phyloP scores from a whole-genome alignment of 805 yeast genomes.

The Saccharomycopsis olivae region DNA sequence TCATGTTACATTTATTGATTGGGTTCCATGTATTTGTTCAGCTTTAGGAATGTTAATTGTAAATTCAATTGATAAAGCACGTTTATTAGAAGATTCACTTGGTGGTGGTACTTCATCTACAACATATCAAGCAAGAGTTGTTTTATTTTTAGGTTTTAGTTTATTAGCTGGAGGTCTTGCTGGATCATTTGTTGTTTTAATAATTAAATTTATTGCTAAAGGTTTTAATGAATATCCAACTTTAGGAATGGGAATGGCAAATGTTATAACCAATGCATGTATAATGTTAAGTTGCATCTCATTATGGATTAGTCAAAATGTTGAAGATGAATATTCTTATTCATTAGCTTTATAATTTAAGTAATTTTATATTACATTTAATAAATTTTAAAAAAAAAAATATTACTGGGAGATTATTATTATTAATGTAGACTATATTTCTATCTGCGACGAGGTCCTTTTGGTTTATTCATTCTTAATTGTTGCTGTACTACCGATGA shows the following conservation, averaged over 20 bases:
- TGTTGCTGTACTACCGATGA: conserved; percentile 12
- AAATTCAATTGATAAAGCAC: conserved; percentile 35
- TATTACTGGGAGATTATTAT: too few relatives aligned
- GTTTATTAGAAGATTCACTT: conserved; percentile 27
- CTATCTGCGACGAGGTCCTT: conserved; percentile 17
- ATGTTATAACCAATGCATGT: conserved; percentile 67
- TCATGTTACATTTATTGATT: conserved; percentile 85
- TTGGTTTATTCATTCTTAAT: conserved; percentile 14
- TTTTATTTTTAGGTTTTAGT: conserved; percentile 86
- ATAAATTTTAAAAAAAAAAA: too few relatives aligned
- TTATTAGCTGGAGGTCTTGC: conserved; percentile 89
- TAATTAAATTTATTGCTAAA: conserved; percentile 72
- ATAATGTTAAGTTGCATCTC: conserved; percentile 83
- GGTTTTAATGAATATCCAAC: conserved; percentile 73
- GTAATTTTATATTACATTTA: too few relatives aligned
- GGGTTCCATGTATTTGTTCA: conserved; percentile 90
- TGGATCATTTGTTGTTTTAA: conserved; percentile 81
- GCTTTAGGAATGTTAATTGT: conserved; percentile 79
- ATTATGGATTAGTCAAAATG: conserved; percentile 90
- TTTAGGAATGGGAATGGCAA: conserved; percentile 86
- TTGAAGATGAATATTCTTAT: conserved; percentile 93
- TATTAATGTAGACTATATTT: too few relatives aligned
- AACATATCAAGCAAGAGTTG: conserved; percentile 90
- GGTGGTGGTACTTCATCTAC: conserved; percentile 30
- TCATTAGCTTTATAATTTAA: conserved; percentile 57